Evolutionary conservation across 805 yeast genomes (phyloP), one percentile per base, ranked within the genome.

Genomic region (Candida nanaspora): DNA sequence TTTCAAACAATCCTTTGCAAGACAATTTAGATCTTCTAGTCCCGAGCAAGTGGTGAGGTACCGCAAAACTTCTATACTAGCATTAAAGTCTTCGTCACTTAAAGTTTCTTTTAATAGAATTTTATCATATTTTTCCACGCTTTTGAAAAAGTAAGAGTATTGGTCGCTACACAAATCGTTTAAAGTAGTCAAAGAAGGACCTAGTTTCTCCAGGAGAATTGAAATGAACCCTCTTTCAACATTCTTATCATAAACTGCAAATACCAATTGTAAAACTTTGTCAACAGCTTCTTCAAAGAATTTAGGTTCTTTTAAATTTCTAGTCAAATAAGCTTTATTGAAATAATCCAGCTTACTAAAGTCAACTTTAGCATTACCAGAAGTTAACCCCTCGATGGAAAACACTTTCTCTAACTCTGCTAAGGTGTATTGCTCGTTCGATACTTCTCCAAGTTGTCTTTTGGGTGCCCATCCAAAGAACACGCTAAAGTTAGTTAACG

Each of bases 381-480:
- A 87, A 11, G 98, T 91, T 49, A 93, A 69, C 20, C 84, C 80
- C 42, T 80, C 79, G 30, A 88, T 56, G 14, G 78, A 68, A 56
- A 93, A 93, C 20, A 58, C 44, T 22, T 66, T 46, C 11, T 69
- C 74, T 40, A 89, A 60, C 27, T 83, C 76, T 1, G 66, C 47
- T 44, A 82, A 51, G 0, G 61, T 50, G 62, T 74, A 71, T 7
- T 78, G 63, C 52, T 82, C 91, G 39, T 69, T 70, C 0, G 61
- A 55, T 21, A 70, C 64, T 23, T 68, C 66, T 2, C 81, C 76
- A 2, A 55, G 55, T 6, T 63, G 64, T 46, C 86, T 68, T 6
- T 79, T 76, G 4, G 96, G 95, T 5, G 96, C 74, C 98, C 98
- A 93, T 1, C 99, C 99, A 59, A 87, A 84, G 43, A 93, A 66